Percentiles rank a stretch among this genome's conserved stretches.
Evolutionary conservation across 2,329 filamentous ascomycete genomes (phyloP).

Genomic region (Podosphaera leucotricha): DNA sequence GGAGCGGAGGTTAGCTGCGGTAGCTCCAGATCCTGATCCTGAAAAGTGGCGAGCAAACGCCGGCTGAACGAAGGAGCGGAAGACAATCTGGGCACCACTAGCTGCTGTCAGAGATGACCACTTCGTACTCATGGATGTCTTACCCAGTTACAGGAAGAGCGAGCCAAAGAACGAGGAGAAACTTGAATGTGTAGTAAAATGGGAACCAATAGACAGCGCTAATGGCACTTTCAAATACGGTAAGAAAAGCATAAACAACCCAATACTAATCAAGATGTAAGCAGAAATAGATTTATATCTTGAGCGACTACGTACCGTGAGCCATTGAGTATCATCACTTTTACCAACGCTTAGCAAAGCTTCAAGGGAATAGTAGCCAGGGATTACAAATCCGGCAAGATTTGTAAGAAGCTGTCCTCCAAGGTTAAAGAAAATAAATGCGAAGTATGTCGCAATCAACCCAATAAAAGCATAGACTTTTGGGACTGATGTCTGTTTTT

Average conservation of each 20-base stretch:
- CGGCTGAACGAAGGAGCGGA: constrained; percentile 85
- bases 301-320: constrained; percentile 31
- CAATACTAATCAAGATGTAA: constrained; percentile 37
- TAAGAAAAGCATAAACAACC: constrained; percentile 67
- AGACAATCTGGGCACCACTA: constrained; percentile 87
- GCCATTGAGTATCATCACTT: constrained; percentile 61
- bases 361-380: constrained; percentile 61
- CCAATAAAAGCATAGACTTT: constrained; percentile 71
- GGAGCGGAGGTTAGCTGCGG: constrained; percentile 67
- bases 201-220: constrained; percentile 86
- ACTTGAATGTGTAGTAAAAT: constrained; percentile 99
- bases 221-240: constrained; percentile 60
- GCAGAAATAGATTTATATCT: background rate
- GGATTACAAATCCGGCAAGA: constrained; percentile 60
- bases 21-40: constrained; percentile 32
- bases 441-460: constrained; percentile 58
- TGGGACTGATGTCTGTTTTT: constrained; percentile 61
- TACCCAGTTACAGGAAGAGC: constrained; percentile 85
- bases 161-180: constrained; percentile 92
- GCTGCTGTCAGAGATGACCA: constrained; percentile 6
- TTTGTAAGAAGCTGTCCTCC: constrained; percentile 75
- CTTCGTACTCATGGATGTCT: constrained; percentile 17
- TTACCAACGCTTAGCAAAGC: constrained; percentile 52
- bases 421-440: constrained; percentile 82
- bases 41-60: constrained; percentile 82